phyloP scores from a whole-genome alignment of 352 stramenopile genomes.

The Ochromonadaceae sp. region DNA sequence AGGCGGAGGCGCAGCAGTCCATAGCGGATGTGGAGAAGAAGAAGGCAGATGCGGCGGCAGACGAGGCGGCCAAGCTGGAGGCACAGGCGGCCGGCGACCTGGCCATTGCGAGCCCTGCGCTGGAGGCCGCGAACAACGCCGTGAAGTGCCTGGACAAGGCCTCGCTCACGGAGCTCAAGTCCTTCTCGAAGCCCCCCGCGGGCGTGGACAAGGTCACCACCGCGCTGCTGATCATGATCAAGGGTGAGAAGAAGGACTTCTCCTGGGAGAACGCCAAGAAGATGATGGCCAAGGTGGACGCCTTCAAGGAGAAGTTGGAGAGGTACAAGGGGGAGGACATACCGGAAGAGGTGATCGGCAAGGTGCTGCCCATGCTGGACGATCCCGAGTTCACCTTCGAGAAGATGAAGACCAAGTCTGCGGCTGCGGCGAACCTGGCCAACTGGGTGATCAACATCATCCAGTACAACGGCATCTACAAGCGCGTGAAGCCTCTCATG shows the following conservation, averaged over 20 bases:
- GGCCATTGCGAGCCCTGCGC: slow-evolving; percentile 70
- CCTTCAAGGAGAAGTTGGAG: slow-evolving; percentile 70
- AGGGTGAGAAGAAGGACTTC: slow-evolving; percentile 78
- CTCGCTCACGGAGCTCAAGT: slow-evolving; percentile 81
- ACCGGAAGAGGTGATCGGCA: slow-evolving; percentile 55
- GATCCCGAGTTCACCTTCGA: slow-evolving; percentile 78
- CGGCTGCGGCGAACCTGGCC: slow-evolving; percentile 68
- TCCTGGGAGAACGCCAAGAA: slow-evolving; percentile 84
- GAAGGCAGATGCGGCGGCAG: slow-evolving; percentile 48
- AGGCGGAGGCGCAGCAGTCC: slow-evolving; percentile 61
- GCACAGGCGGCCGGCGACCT: slow-evolving; percentile 55
- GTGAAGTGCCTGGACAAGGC: slow-evolving; percentile 89
- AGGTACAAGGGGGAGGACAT: slow-evolving; percentile 77
- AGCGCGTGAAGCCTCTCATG: slow-evolving; percentile 83
- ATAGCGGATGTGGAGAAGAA: slow-evolving; percentile 9
- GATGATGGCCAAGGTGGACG: slow-evolving; percentile 79
- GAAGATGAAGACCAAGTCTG: slow-evolving; percentile 78
- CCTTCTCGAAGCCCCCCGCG: slow-evolving; percentile 75
- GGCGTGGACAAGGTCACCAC: slow-evolving; percentile 74
- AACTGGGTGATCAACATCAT: slow-evolving; percentile 84
- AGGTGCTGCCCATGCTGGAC: slow-evolving; percentile 60
- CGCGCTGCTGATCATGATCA: slow-evolving; percentile 72
- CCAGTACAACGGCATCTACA: slow-evolving; percentile 71
- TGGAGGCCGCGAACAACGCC: slow-evolving; percentile 75
- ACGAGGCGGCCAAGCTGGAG: slow-evolving; percentile 54